Conservation (phyloP, 148 eudicot genomes). For the Linanthus parryae region DNA sequence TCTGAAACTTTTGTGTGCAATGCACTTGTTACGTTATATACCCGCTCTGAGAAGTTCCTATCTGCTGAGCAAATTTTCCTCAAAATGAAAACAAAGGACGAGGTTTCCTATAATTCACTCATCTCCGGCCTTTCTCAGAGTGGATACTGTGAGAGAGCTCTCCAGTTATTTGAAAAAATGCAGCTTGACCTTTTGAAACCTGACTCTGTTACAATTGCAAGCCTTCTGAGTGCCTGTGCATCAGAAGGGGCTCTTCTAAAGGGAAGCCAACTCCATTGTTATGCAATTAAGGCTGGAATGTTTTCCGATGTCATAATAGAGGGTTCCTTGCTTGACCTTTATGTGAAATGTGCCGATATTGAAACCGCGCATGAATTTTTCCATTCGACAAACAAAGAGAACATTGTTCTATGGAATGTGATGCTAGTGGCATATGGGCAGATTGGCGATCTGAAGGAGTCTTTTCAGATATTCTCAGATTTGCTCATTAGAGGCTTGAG, state of each 20-base stretch:
- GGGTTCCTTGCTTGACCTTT: conserved; percentile 94
- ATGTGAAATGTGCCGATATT: conserved; percentile 80
- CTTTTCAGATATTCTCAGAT: conserved; percentile 39
- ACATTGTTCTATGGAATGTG: conserved; percentile 85
- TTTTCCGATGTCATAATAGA: conserved; percentile 73
- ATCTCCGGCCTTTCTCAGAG: conserved; percentile 82
- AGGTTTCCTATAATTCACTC: conserved; percentile 74
- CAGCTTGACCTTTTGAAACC: conserved; percentile 64
- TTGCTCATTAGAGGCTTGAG: conserved; percentile 66
- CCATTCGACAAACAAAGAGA: conserved; percentile 51
- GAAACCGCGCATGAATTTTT: conserved; percentile 65
- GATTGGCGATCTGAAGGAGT: conserved; percentile 54
- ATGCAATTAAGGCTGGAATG: conserved; percentile 76
- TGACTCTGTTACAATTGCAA: conserved; percentile 78
- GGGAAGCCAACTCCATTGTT: conserved; percentile 81
- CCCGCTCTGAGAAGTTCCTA: conserved; percentile 45
- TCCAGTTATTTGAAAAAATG: conserved; percentile 64
- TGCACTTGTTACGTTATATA: conserved; percentile 72
- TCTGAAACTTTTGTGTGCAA: conserved; percentile 65
- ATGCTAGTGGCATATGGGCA: conserved; percentile 91
- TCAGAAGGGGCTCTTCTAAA: conserved; percentile 53
- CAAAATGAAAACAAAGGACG: conserved; percentile 59
- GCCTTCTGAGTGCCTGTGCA: conserved; percentile 74
- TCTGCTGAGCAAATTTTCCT: conserved; percentile 57
- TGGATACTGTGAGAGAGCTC: conserved; percentile 53